Percentiles rank a stretch among this genome's conserved stretches.
Evolutionary conservation across 2,329 filamentous ascomycete species (phyloP).

Genomic region (Microcera coccophila): DNA sequence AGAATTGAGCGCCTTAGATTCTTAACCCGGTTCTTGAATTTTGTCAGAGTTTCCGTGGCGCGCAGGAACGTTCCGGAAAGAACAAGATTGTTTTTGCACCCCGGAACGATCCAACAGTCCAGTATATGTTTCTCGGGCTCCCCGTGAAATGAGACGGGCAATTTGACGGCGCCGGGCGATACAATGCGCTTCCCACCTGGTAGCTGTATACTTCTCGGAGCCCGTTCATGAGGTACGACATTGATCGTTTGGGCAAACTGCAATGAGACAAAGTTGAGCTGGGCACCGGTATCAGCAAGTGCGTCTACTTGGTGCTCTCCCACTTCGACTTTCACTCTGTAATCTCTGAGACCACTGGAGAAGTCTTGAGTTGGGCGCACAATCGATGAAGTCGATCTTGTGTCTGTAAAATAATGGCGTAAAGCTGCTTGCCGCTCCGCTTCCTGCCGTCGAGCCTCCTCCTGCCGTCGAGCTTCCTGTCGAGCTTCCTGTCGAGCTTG

Average conservation of each 20-base stretch:
- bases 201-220: fast-evolving
- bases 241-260: neutral
- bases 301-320: neutral
- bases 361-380: too few species aligned
- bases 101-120: neutral
- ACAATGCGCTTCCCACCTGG: fast-evolving
- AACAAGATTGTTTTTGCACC: neutral
- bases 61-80: neutral
- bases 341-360: too few species aligned
- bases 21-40: neutral
- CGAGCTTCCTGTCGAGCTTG: too few species aligned
- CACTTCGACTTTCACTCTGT: neutral
- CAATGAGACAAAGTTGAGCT: constrained; percentile 3
- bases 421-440: too few species aligned
- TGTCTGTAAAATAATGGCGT: too few species aligned
- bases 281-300: neutral
- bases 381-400: too few species aligned
- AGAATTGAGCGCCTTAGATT: fast-evolving
- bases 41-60: neutral
- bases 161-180: neutral
- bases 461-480: too few species aligned
- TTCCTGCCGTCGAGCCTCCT: too few species aligned
- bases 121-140: neutral
- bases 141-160: neutral
- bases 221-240: fast-evolving